Evolutionary conservation across 345 rosid genomes (phyloP), one percentile per base, ranked within the genome.

Genomic region (Boechera retrofracta): DNA sequence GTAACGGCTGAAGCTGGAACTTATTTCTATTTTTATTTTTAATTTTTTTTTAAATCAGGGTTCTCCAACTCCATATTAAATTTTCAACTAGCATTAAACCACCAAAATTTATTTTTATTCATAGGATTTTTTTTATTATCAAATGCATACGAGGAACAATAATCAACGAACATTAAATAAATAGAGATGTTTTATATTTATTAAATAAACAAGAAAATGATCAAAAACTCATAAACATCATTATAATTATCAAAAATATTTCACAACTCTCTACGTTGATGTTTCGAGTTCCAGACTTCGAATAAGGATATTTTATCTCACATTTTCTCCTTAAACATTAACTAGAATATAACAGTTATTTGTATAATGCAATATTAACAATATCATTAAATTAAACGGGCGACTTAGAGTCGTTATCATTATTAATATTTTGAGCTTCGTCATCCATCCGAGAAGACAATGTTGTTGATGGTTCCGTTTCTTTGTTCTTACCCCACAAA

Each of bases 401-500:
- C 2, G 61, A 71, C 61, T 0, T 71, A 16, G 72, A 64, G 10
- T 10, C 62, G 16, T 77, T 28, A 2, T 36, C 18, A 3, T 49
- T 54, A 24, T 36, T 47, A 49, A 12, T 29, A n/a, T 1, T 26
- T 7, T 67, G 69, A 15, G 28, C 58, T 51, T 73, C 59, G 4
- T 51, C 44, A 28, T 67, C 74, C 48, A 60, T n/a, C 13, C 0
- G 45, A 60, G 65, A 49, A 52, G 82, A 11, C 28, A 53, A 3
- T 15, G 28, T 61, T 9, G 71, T 13, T 60, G 59, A 44, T 44
- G 53, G 7, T 33, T 69, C 35, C 24, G 36, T 31, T 35, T 89
- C 97, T 10, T 65, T 76, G 62, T 73, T 82, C 83, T 88, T 91
- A 15, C 97, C 98, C 98, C 94, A 93, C 28, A 89, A 82, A 33